Base-by-base conservation (phyloP, 2,329 filamentous ascomycete species). In the Celoporthe dispersa region DNA sequence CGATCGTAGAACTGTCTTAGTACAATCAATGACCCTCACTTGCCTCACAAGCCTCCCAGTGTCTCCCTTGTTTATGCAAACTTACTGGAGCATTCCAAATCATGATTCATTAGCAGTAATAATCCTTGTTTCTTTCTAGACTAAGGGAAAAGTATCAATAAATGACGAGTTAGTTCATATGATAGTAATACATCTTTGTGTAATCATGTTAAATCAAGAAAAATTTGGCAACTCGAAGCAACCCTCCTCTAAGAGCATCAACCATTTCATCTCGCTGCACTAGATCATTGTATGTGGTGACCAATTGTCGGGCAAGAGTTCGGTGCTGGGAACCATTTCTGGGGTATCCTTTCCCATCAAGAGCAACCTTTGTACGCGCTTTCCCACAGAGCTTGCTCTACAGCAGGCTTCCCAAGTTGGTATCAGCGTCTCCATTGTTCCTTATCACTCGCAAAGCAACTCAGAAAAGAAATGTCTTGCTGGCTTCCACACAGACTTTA, bases 231-330 rank as follows among this genome's bases (percentile, higher is more conserved):
- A n/a, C n/a, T n/a, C n/a, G n/a, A n/a, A n/a, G n/a, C n/a, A n/a
- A n/a, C n/a, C n/a, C n/a, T n/a, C n/a, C 4, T 60, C 53, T 16
- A 35, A 44, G n/a, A 64, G 68, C 41, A 41, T 69, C n/a, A 55
- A 51, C 7, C 37, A 39, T 19, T 37, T 60, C 16, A 33, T 67
- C 25, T 25, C 57, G n/a, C 64, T 69, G 2, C 68, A 64, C 1
- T 41, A 69, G 33, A 69, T 69, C 33, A 62, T 69, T 5, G 68
- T 69, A 2, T 66, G 64, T 22, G 68, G 68, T 14, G 68, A 70
- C 2, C 69, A 70, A 66, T 70, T 66, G 0, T 48, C 66, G 1
- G 69, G 69, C 1, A 70, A 70, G 64, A 53, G 39, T 16, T 69
- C 68, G 7, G 68, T 69, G 9, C 57, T 67, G 1, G 68, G 67